Evolutionary conservation across 306 rosid species (phyloP).

Genomic region (Calophaca sinica): DNA sequence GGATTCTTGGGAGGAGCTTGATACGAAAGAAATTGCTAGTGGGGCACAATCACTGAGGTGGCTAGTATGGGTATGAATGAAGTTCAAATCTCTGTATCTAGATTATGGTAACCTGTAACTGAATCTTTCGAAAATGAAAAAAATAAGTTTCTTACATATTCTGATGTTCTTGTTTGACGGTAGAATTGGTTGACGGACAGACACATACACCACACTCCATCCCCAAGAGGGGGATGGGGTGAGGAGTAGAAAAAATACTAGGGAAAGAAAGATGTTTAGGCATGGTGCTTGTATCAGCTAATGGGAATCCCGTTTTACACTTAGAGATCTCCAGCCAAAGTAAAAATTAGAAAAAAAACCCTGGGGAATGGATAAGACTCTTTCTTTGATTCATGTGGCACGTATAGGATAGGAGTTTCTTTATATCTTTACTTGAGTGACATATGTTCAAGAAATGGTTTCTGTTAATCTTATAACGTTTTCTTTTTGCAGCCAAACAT

Average conservation of each 20-base stretch:
- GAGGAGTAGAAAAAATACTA: too few species aligned
- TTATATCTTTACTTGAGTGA: background rate
- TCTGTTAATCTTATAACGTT: constrained; percentile 3
- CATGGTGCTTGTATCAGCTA: too few species aligned
- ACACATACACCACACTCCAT: too few species aligned
- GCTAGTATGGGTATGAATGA: constrained; percentile 86
- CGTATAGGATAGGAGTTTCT: too few species aligned
- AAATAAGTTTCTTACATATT: background rate
- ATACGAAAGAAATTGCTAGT: constrained; percentile 65
- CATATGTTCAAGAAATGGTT: constrained; percentile 17
- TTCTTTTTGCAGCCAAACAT: constrained; percentile 72
- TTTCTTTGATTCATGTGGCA: too few species aligned
- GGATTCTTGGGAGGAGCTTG: constrained; percentile 96
- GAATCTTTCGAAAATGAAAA: constrained; percentile 19
- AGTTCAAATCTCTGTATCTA: constrained; percentile 27
- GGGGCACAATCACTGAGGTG: constrained; percentile 82
- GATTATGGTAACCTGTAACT: constrained; percentile 29
- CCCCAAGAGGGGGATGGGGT: too few species aligned
- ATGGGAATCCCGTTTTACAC: too few species aligned
- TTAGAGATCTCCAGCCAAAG: too few species aligned
- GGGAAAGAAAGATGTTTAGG: too few species aligned
- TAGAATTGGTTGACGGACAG: too few species aligned
- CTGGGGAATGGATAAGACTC: too few species aligned
- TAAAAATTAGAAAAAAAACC: too few species aligned
- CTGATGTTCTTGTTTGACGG: background rate